Conservation (phyloP, 2,329 filamentous ascomycete genomes). For the Exophiala viscosa region DNA sequence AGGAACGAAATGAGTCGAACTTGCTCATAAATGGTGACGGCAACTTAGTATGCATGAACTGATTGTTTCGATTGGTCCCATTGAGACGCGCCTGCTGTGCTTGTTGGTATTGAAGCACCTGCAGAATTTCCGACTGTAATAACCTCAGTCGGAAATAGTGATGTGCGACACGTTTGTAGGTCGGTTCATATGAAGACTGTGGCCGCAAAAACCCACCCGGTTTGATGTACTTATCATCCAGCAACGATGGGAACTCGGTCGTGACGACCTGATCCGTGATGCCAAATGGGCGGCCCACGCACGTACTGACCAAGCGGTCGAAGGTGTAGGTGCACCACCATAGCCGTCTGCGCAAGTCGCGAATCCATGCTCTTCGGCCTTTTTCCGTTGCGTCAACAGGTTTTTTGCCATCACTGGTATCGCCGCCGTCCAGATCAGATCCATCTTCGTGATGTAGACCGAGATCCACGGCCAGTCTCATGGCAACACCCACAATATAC, state of each 20-base stretch:
- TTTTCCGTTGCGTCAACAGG: conserved; percentile 53
- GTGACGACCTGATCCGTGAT: conserved; percentile 96
- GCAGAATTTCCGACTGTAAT: conserved; percentile 89
- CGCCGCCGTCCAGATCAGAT: conserved; percentile 56
- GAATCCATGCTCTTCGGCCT: conserved; percentile 72
- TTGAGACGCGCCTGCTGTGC: conserved; percentile 70
- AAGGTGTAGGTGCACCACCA: conserved; percentile 99
- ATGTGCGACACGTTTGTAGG: conserved; percentile 85
- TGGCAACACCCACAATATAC: conserved; percentile 95
- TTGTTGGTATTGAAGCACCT: conserved; percentile 90
- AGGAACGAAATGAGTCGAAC: conserved; percentile 81
- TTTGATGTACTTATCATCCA: conserved; percentile 87
- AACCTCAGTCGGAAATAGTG: conserved; percentile 88
- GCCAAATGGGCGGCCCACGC: conserved; percentile 87
- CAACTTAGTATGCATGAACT: conserved; percentile 72
- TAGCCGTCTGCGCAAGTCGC: conserved; percentile 78
- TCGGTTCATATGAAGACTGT: conserved; percentile 60
- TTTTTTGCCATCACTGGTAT: conserved; percentile 26
- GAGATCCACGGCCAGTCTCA: conserved; percentile 83
- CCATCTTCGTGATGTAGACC: conserved; percentile 92
- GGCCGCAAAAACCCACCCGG: conserved; percentile 67
- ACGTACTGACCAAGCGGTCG: conserved; percentile 90
- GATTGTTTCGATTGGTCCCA: conserved; percentile 62
- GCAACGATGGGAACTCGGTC: conserved; percentile 83
- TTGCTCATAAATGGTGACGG: conserved; percentile 79